Evolutionary conservation across 2,329 filamentous ascomycete genomes (phyloP).

Genomic region (Fusarium nurragi): DNA sequence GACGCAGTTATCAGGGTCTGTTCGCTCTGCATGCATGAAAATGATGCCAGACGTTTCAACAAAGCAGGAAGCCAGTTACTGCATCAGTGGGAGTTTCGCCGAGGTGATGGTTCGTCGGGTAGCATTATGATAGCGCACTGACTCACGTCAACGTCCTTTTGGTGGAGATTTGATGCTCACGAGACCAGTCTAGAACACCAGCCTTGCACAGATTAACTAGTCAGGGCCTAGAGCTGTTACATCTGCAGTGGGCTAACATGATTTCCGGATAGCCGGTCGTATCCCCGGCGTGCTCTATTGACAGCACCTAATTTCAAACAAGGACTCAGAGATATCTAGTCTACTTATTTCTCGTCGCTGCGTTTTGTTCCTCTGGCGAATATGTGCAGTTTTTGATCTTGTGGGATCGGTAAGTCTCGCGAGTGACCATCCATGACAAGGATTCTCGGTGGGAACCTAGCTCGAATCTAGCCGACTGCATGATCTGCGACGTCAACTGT

Average conservation of each 20-base stretch:
- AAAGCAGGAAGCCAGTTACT: neutral
- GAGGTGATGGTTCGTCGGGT: neutral
- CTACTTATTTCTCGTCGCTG: too few relatives aligned
- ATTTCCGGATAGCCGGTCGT: neutral
- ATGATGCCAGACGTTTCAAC: neutral
- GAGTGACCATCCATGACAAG: neutral
- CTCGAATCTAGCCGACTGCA: neutral
- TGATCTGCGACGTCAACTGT: conserved; percentile 1
- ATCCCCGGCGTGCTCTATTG: neutral
- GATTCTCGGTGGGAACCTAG: neutral
- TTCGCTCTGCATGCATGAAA: neutral
- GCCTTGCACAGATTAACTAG: conserved; percentile 7
- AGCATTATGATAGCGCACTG: neutral
- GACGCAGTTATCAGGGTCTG: neutral
- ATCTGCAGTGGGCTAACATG: conserved; percentile 1
- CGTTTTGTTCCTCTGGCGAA: too few relatives aligned
- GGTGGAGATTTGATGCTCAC: neutral
- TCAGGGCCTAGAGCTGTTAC: neutral
- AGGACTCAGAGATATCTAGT: neutral
- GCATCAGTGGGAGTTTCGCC: neutral
- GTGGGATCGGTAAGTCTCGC: neutral
- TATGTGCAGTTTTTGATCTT: neutral
- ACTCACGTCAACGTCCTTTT: neutral
- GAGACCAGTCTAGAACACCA: conserved; percentile 1
- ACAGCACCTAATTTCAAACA: neutral